Evolutionary conservation across 192 early-diverging fungal species (phyloP).

Genomic region (Coemansia sp.): DNA sequence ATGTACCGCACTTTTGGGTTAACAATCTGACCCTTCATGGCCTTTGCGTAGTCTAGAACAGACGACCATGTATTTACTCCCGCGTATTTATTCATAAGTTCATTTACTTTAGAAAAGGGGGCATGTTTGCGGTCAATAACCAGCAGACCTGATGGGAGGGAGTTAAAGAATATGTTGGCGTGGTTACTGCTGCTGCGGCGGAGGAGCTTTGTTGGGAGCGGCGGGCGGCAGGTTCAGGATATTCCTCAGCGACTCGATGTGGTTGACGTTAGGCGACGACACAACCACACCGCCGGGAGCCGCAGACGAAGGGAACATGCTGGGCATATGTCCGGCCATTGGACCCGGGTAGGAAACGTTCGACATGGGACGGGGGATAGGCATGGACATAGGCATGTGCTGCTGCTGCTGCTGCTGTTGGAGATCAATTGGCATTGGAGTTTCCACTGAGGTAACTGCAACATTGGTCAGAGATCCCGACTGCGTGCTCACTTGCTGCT

Average conservation of each 20-base stretch:
- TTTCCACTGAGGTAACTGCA: neutral
- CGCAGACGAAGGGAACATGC: conserved; percentile 1
- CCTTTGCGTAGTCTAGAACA: too few relatives aligned
- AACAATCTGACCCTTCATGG: too few relatives aligned
- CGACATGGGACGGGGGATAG: conserved; percentile 14
- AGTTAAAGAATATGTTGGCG: neutral
- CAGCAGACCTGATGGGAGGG: too few relatives aligned
- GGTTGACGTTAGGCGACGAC: conserved; percentile 12
- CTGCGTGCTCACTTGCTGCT: neutral
- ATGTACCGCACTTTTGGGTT: too few relatives aligned
- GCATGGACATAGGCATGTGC: conserved; percentile 10
- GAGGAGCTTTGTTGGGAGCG: neutral
- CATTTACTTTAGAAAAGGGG: too few relatives aligned
- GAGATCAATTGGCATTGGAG: neutral
- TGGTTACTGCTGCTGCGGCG: conserved; percentile 1
- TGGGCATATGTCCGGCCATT: conserved; percentile 10
- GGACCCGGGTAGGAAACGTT: conserved; percentile 12
- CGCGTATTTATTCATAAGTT: too few relatives aligned
- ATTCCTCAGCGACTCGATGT: conserved; percentile 37
- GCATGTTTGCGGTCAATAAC: too few relatives aligned
- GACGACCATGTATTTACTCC: too few relatives aligned
- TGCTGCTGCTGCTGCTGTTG: conserved; percentile 10
- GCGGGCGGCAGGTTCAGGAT: conserved; percentile 23
- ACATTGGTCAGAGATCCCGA: neutral
- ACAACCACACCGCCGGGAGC: neutral